Conservation (phyloP, 2,329 filamentous ascomycete genomes). For the Hypoxylon sp. region DNA sequence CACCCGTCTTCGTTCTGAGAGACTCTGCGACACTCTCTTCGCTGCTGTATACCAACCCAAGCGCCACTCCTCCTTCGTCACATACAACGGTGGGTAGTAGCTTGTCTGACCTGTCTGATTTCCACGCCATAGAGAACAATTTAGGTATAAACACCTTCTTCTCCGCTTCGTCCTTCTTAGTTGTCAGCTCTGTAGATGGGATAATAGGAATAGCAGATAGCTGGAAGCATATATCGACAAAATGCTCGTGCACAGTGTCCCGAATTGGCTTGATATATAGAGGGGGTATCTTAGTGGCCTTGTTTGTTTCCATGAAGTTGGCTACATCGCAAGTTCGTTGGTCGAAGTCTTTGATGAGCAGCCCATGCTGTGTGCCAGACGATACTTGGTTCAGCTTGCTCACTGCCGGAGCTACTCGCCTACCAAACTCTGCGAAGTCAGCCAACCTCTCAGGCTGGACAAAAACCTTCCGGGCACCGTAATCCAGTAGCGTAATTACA, state of each 20-base stretch:
- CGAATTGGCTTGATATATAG: conserved; percentile 67
- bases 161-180: conserved; percentile 71
- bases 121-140: conserved; percentile 81
- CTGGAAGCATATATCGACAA: conserved; percentile 65
- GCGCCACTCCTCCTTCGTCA: conserved; percentile 85
- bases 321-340: conserved; percentile 58
- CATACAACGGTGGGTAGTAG: conserved; percentile 92
- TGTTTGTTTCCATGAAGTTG: conserved; percentile 62
- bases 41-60: conserved; percentile 96
- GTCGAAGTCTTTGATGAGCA: conserved; percentile 69
- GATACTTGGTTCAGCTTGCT: conserved; percentile 62
- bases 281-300: conserved; percentile 62
- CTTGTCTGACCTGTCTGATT: conserved; percentile 85
- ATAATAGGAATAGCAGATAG: conserved; percentile 79
- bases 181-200: conserved; percentile 77
- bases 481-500: conserved; percentile 84
- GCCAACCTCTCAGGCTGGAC: conserved; percentile 79
- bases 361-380: conserved; percentile 63
- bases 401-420: conserved; percentile 69
- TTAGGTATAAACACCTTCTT: conserved; percentile 76
- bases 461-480: conserved; percentile 87
- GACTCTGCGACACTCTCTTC: conserved; percentile 91
- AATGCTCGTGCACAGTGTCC: conserved; percentile 61
- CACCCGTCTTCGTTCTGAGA: conserved; percentile 80
- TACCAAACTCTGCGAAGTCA: conserved; percentile 68